Evolutionary conservation across 768 basidiomycete species (phyloP), one percentile per base, ranked within the genome.

Genomic region (Antrodiella citrinella): DNA sequence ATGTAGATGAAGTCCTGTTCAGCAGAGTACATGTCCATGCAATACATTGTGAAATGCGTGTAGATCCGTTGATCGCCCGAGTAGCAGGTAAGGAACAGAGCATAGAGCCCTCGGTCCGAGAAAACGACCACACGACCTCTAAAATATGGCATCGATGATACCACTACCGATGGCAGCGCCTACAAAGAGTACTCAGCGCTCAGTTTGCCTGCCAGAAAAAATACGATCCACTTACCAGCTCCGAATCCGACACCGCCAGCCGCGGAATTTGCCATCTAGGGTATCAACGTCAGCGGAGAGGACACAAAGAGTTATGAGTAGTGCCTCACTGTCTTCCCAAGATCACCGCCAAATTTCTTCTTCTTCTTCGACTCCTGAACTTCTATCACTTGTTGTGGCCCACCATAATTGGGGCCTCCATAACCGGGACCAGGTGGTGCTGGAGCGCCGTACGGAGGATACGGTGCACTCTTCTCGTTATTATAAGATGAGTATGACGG

Each of bases 161-260:
- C 74, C 78, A 44, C 74, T 64, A 4, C 76, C 77, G 49, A 80
- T 70, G 21, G 77, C 78, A 59, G 77, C 67, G 61, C 74, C 77
- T 72, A 20, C 38, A 22, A 48, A 26, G 54, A 12, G 56, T 49
- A 19, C 24, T 4, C 11, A 39, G n/a, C 35, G 2, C n/a, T n/a
- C n/a, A 44, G 71, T 42, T 76, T 55, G 19, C 72, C 72, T 53
- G 71, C 69, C 30, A 50, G 9, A 7, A 4, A 51, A 23, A 26
- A 41, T 44, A 40, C 15, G 15, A 48, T 47, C 26, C 12, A 69
- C 78, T 46, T 46, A 81, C 84, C 84, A 51, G 83, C 84, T 57
- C 86, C 86, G 55, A 86, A 86, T 0, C 86, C 86, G 49, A 81
- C 78, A 61, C 87, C 87, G 23, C 86, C 84, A 15, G 66, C 72